These are phyloP conservation scores for Anacardium occidentale DNA, from an alignment of 345 rosid genomes.

Conservation along the genomic window DNA sequence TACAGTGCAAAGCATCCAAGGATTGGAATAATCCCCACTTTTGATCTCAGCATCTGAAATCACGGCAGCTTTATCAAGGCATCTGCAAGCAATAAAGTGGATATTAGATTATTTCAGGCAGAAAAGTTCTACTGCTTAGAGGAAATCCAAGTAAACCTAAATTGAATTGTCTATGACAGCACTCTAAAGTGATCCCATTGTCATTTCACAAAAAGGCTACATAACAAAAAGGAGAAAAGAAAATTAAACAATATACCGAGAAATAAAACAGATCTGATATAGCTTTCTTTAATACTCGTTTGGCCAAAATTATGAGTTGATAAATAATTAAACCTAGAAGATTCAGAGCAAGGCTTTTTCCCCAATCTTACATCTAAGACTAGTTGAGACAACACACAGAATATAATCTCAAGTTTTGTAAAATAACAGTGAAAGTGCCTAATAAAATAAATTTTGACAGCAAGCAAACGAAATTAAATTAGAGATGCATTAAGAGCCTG, in stretches of 20 bases:
- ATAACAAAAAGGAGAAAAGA: too few relatives aligned
- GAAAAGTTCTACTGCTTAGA: neutral
- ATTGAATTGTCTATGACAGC: neutral
- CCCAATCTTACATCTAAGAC: neutral
- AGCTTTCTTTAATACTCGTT: neutral
- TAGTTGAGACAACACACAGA: too few relatives aligned
- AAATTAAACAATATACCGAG: neutral
- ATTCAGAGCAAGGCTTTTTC: neutral
- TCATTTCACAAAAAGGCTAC: too few relatives aligned
- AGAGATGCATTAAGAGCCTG: neutral
- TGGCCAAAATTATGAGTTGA: neutral
- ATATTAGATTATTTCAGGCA: neutral
- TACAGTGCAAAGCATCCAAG: slow-evolving; percentile 85
- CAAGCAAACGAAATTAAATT: neutral
- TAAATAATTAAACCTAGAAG: neutral
- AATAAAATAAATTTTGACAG: neutral
- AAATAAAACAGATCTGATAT: neutral
- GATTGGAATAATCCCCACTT: slow-evolving; percentile 51
- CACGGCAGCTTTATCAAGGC: slow-evolving; percentile 92
- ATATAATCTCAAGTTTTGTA: too few relatives aligned
- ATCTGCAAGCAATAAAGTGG: slow-evolving; percentile 39
- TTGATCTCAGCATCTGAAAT: slow-evolving; percentile 61
- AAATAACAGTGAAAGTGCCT: neutral
- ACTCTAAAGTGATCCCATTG: neutral
- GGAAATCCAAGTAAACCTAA: neutral